Evolutionary conservation across 768 basidiomycete species (phyloP), one percentile per base, ranked within the genome.

Genomic region (Agrocybe pediades): DNA sequence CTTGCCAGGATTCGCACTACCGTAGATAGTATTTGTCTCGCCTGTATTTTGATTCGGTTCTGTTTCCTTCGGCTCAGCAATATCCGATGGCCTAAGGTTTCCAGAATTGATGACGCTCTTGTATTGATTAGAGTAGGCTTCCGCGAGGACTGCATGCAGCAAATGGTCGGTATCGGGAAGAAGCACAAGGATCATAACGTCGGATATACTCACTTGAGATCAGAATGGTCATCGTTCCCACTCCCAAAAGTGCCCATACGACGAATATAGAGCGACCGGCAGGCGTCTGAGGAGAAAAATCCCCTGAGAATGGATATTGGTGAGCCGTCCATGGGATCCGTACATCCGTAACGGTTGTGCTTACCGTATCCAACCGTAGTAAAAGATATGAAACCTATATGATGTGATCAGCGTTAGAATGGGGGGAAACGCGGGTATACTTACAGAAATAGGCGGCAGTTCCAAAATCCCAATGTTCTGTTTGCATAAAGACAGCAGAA

Each of bases 211-310:
- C 40, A 88, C 88, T 80, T 6, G 89, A 86, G 54, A 91, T 77
- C 13, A 91, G 73, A 23, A 88, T 82, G 0, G 90, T 89, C 83
- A 92, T 82, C 1, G 87, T 83, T 1, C 77, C 88, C 13, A 91
- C 85, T 15, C 89, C 91, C 6, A 90, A 68, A 29, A 92, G 67
- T 0, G 90, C 87, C 90, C 90, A 92, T 2, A 83, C 81, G 36
- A 91, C 78, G 65, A 92, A 92, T 27, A 92, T 76, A 13, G 87
- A 82, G 20, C 88, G 82, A 9, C 90, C 91, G 2, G 86, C 82
- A 9, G 86, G 81, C 0, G 87, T 84, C 46, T 65, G 63, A 0
- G 88, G 90, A 0, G 80, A 58, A 13, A 76, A 71, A 61, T 92
- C 90, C n/a, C 86, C 80, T 81, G 41, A 49, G 51, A 43, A 36